Evolutionary conservation across 192 early-diverging fungal genomes (phyloP).

Genomic region (Helicostylum pulchrum): DNA sequence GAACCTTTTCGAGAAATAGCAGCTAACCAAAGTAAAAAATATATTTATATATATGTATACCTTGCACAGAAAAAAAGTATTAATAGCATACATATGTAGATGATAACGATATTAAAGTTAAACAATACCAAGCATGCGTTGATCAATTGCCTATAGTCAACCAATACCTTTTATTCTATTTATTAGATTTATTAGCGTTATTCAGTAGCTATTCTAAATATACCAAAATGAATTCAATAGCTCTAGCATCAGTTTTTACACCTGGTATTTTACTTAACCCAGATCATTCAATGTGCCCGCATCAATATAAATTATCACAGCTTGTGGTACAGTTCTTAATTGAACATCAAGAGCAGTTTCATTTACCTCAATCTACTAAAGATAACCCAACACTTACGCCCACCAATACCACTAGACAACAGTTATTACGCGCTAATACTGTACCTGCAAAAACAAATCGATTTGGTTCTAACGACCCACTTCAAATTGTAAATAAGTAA

Average conservation of each 20-base stretch:
- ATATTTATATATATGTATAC: not conserved
- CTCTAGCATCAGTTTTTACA: slow-evolving; percentile 72
- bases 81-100: not conserved
- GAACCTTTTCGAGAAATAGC: slow-evolving; percentile 57
- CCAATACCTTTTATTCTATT: slow-evolving; percentile 64
- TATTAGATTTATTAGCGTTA: slow-evolving; percentile 60
- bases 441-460: slow-evolving; percentile 26
- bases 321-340: slow-evolving; percentile 74
- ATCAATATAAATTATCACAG: slow-evolving; percentile 69
- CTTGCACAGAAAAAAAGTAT: not conserved
- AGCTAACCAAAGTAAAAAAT: slow-evolving; percentile 9
- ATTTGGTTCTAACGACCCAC: slow-evolving; percentile 28
- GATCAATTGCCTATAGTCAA: slow-evolving; percentile 51
- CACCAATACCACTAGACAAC: not conserved
- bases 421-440: slow-evolving; percentile 23
- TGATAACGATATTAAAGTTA: slow-evolving; percentile 19
- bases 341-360: slow-evolving; percentile 41
- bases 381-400: not conserved
- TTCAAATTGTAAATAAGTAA: slow-evolving; percentile 26
- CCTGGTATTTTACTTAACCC: slow-evolving; percentile 70
- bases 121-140: slow-evolving; percentile 54
- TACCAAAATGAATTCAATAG: slow-evolving; percentile 69
- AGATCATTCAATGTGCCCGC: slow-evolving; percentile 63
- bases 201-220: slow-evolving; percentile 46
- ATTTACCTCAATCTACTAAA: slow-evolving; percentile 14